A percentile compares a stretch with the other conserved stretches of the same genome.
phyloP scores from a whole-genome alignment of 345 rosid genomes.

The Eucalyptus tenuipes region DNA sequence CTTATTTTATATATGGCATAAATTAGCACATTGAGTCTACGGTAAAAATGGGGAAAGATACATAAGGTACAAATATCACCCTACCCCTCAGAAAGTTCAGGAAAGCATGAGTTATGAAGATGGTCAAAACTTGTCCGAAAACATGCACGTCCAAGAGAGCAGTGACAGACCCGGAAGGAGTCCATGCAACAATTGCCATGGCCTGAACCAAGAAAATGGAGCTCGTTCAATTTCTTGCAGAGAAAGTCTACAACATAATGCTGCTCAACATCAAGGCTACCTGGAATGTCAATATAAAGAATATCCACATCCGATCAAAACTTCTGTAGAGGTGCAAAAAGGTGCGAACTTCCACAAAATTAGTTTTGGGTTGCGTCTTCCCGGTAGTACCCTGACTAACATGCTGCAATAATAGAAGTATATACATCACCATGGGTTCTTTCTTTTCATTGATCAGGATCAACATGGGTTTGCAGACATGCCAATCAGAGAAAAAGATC shows the following conservation, averaged over 20 bases:
- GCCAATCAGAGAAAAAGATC: background rate
- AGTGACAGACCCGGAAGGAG: slow-evolving; percentile 59
- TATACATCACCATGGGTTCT: background rate
- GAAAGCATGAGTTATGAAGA: slow-evolving; percentile 80
- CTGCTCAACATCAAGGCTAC: slow-evolving; percentile 15
- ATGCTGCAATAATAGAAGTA: slow-evolving; percentile 21
- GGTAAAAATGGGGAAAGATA: background rate
- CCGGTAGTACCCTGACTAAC: slow-evolving; percentile 30
- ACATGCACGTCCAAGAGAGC: slow-evolving; percentile 56
- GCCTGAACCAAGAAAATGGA: slow-evolving; percentile 37
- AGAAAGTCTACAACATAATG: background rate
- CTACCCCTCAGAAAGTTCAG: slow-evolving; percentile 84
- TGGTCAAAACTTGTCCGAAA: slow-evolving; percentile 55
- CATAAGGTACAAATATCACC: background rate
- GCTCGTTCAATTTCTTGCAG: background rate
- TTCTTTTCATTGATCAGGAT: background rate
- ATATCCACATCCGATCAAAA: slow-evolving; percentile 98
- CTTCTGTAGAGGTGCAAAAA: slow-evolving; percentile 91
- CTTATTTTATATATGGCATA: background rate
- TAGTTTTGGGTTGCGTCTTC: slow-evolving; percentile 78
- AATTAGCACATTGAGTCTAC: background rate
- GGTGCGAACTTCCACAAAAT: slow-evolving; percentile 96
- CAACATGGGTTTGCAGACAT: background rate
- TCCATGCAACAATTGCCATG: slow-evolving; percentile 90
- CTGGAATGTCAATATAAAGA: slow-evolving; percentile 79